Conservation (phyloP, 768 basidiomycete genomes). For the Boletus edulis region DNA sequence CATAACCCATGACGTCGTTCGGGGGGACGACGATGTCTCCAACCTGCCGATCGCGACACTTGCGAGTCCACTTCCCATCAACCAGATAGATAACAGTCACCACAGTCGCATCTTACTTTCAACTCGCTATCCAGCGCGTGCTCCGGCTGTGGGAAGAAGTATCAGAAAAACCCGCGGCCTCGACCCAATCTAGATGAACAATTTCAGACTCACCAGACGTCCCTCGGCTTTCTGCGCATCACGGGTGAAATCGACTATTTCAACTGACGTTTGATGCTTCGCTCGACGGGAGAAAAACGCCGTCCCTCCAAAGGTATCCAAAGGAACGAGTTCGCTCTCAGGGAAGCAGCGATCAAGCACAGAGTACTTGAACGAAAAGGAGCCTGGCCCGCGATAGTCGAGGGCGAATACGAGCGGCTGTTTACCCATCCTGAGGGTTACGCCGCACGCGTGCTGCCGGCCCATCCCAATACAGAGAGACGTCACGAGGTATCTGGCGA, state of each 20-base stretch:
- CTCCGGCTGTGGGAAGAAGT: neutral
- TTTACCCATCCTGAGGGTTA: neutral
- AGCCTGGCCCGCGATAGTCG: neutral
- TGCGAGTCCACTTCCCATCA: neutral
- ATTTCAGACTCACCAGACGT: neutral
- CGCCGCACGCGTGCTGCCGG: neutral
- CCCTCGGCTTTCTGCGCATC: neutral
- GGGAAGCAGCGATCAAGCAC: neutral
- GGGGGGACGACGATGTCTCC: too few relatives aligned
- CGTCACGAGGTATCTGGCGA: neutral
- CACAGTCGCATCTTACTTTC: neutral
- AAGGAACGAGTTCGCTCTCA: neutral
- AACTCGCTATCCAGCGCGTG: neutral
- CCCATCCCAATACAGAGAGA: constrained; percentile 1
- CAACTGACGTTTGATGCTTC: neutral
- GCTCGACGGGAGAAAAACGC: constrained; percentile 1
- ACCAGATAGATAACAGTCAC: neutral
- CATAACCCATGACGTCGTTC: too few relatives aligned
- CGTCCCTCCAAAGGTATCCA: neutral
- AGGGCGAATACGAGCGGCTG: neutral
- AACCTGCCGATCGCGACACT: too few relatives aligned
- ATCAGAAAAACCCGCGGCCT: neutral
- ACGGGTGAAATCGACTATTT: constrained; percentile 3
- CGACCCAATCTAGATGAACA: neutral
- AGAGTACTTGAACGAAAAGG: neutral